Evolutionary conservation across 805 yeast genomes (phyloP), one percentile per base, ranked within the genome.

Genomic region (Kregervanrija fluxuum): DNA sequence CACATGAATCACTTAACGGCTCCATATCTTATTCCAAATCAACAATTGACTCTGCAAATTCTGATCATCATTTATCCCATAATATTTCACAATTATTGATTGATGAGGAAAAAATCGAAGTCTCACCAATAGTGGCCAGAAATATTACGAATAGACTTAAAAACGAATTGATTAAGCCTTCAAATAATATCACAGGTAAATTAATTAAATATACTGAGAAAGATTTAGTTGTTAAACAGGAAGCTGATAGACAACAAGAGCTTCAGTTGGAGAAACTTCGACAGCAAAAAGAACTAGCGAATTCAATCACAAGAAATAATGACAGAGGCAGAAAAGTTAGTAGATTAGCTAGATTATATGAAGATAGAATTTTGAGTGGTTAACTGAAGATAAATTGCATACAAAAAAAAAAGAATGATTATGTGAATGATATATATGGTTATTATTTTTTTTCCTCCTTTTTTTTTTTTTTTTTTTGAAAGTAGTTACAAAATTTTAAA

Each of bases 261-360:
- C 38, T 37, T 8, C 42, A 32, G 11, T 40, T 37, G 17, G 45
- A 36, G 9, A 44, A 44, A 8, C 41, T 45, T 8, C 28, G 28
- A 22, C 28, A 22, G 28, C 28, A 22, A 31, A 6, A 12, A 42
- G 30, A 11, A 44, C 35, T 16, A 46, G 55, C 14, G 68, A 70
- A 33, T 64, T 49, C 47, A 34, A 44, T 49, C 72, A 13, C 60
- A 75, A 35, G 32, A n/a, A 46, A 51, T 36, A 51, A 39, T 16
- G 35, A 46, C 14, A 41, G 49, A 10, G 81, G 81, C 0, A 58
- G 79, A 28, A 76, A 74, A 52, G 81, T 77, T 9, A 70, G 79
- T 13, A 69, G 74, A 50, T 59, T 77, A 44, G 73, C 80, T 5
- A 60, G 57, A 50, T 58, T 75, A 46, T 77, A 70, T 48, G 82